Evolutionary conservation across 2,329 filamentous ascomycete species (phyloP).

Genomic region (Diaporthe sp.): DNA sequence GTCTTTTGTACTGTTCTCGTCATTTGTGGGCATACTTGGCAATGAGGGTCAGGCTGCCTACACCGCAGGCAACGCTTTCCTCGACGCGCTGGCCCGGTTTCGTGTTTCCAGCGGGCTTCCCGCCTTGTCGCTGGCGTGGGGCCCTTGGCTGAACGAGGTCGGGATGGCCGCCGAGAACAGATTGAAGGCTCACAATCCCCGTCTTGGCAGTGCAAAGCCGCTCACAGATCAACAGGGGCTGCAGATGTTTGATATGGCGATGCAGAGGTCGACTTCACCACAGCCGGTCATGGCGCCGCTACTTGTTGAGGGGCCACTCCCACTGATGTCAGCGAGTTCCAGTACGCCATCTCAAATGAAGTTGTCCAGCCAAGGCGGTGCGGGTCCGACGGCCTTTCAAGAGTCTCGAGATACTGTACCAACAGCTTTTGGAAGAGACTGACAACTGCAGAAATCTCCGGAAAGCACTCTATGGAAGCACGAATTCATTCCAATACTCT

Average conservation of each 20-base stretch:
- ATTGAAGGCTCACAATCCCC: neutral
- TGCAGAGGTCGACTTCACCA: neutral
- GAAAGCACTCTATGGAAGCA: too few species aligned
- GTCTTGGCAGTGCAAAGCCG: neutral
- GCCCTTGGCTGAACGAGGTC: conserved; percentile 13
- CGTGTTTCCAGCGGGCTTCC: neutral
- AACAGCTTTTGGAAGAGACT: too few species aligned
- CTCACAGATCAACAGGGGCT: neutral
- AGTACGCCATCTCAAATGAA: neutral
- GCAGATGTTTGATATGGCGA: neutral
- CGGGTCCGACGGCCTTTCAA: too few species aligned
- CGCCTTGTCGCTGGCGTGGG: conserved; percentile 14
- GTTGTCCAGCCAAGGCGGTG: neutral
- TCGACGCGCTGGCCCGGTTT: conserved; percentile 1
- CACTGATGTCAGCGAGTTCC: neutral
- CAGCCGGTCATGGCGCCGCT: neutral
- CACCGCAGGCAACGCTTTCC: neutral
- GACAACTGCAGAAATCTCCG: too few species aligned
- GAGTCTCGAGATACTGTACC: too few species aligned
- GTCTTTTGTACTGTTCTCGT: conserved; percentile 16
- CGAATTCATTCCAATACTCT: too few species aligned
- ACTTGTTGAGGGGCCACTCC: neutral
- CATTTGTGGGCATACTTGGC: neutral
- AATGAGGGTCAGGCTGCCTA: conserved; percentile 15
- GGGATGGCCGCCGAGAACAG: conserved; percentile 10